Percentiles rank a stretch among this genome's conserved stretches.
These are phyloP conservation scores for Myochromella boudieri DNA, from an alignment of 768 basidiomycete species.

Conservation along the genomic window DNA sequence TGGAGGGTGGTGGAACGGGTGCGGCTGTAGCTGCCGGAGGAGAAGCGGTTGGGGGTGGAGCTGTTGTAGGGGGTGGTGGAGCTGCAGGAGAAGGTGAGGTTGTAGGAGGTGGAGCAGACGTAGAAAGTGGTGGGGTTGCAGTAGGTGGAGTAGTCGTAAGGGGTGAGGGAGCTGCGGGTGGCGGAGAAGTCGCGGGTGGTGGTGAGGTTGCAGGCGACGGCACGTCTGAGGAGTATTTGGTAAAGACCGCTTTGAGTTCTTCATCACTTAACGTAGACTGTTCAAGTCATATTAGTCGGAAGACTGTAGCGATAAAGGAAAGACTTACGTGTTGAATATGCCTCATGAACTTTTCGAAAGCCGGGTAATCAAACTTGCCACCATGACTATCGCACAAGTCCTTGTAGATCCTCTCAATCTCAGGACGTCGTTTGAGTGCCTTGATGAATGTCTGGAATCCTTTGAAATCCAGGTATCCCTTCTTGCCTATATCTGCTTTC, in stretches of 20 bases:
- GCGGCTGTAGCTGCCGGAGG: neutral
- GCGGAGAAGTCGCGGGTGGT: no score
- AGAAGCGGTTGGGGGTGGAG: no score
- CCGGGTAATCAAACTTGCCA: conserved; percentile 39
- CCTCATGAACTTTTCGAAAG: conserved; percentile 46
- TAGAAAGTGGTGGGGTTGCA: no score
- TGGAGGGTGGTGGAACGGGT: neutral
- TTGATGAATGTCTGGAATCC: conserved; percentile 85
- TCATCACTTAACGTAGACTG: conserved; percentile 5
- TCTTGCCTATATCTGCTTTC: conserved; percentile 60
- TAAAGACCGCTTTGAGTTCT: conserved; percentile 9
- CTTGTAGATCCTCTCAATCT: conserved; percentile 67
- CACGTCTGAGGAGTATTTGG: conserved; percentile 15
- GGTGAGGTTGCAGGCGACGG: no score
- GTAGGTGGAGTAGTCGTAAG: no score
- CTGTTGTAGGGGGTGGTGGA: conserved; percentile 6
- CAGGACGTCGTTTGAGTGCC: conserved; percentile 79
- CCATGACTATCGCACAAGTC: conserved; percentile 29
- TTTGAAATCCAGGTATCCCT: conserved; percentile 67
- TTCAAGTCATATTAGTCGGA: neutral
- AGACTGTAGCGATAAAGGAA: neutral
- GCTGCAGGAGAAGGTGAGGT: conserved; percentile 4
- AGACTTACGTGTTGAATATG: conserved; percentile 39
- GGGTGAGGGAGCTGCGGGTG: no score
- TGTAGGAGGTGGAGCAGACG: no score